Percentiles rank a stretch among this genome's conserved stretches.
phyloP scores from a whole-genome alignment of 2,329 filamentous ascomycete genomes.

The Achaetomium macrosporum region DNA sequence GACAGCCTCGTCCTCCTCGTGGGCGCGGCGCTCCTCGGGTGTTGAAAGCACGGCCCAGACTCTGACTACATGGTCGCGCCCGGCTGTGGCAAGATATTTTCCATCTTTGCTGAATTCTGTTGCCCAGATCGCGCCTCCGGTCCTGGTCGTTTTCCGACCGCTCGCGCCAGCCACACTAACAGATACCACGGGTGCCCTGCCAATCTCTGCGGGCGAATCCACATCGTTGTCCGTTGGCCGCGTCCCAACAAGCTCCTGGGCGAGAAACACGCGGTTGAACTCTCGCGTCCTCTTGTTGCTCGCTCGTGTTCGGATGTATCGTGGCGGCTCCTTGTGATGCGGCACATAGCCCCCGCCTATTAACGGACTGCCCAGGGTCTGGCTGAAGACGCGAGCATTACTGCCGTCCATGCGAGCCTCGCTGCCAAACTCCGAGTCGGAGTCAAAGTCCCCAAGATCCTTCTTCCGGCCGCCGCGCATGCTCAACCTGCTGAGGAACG shows the following conservation, averaged over 20 bases:
- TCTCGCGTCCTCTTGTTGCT: constrained; percentile 76
- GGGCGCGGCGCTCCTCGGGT: constrained; percentile 66
- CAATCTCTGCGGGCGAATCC: background rate
- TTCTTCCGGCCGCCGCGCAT: constrained; percentile 73
- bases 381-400: constrained; percentile 74
- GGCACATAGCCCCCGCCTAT: constrained; percentile 70
- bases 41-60: constrained; percentile 86
- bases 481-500: constrained; percentile 76
- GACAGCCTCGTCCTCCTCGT: constrained; percentile 62
- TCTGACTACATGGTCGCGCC: constrained; percentile 77
- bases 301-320: constrained; percentile 80
- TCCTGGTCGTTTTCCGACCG: constrained; percentile 37
- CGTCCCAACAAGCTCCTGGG: constrained; percentile 75
- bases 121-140: constrained; percentile 76
- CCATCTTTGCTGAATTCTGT: constrained; percentile 91
- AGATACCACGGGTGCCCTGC: constrained; percentile 24
- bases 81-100: constrained; percentile 83
- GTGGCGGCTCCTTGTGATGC: constrained; percentile 78
- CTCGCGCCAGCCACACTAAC: constrained; percentile 30
- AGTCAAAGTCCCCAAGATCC: constrained; percentile 50
- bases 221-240: constrained; percentile 30
- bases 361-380: constrained; percentile 54
- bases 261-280: constrained; percentile 83
- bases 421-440: constrained; percentile 65
- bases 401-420: constrained; percentile 68